phyloP scores from a whole-genome alignment of 2,329 filamentous ascomycete genomes.

The Fusarium acutatum region DNA sequence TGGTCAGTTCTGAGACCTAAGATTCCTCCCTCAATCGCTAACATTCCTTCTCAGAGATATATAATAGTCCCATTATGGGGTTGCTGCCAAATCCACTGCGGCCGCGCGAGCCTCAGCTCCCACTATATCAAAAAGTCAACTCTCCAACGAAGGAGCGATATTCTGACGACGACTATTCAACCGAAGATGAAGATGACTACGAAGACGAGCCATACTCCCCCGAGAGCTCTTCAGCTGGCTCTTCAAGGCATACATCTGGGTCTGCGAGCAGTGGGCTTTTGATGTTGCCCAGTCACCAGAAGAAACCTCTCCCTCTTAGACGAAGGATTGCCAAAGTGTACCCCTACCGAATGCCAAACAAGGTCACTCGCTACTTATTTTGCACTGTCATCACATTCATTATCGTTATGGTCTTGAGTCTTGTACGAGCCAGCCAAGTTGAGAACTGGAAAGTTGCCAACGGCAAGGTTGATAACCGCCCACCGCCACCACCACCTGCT shows the following conservation, averaged over 20 bases:
- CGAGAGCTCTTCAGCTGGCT: slow-evolving; percentile 55
- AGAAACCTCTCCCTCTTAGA: slow-evolving; percentile 27
- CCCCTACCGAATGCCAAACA: slow-evolving; percentile 73
- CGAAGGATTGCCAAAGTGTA: slow-evolving; percentile 42
- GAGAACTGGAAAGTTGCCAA: slow-evolving; percentile 72
- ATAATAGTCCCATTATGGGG: slow-evolving; percentile 54
- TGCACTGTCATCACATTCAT: slow-evolving; percentile 74
- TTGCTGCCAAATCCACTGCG: slow-evolving; percentile 58
- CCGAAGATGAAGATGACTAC: slow-evolving; percentile 56
- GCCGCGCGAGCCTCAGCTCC: slow-evolving; percentile 58
- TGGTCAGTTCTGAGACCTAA: slow-evolving; percentile 9
- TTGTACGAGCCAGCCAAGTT: slow-evolving; percentile 77
- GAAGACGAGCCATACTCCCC: slow-evolving; percentile 53
- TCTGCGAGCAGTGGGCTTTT: slow-evolving; percentile 53
- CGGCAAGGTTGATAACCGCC: slow-evolving; percentile 53
- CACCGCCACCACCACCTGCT: slow-evolving; percentile 69
- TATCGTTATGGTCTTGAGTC: slow-evolving; percentile 77
- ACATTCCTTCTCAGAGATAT: slow-evolving; percentile 7
- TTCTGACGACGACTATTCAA: slow-evolving; percentile 60
- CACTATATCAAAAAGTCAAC: slow-evolving; percentile 59
- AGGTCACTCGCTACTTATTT: slow-evolving; percentile 80
- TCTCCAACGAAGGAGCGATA: slow-evolving; percentile 59
- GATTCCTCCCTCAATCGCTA: slow-evolving; percentile 13
- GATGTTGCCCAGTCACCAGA: slow-evolving; percentile 54
- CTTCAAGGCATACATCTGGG: slow-evolving; percentile 64